phyloP scores from a whole-genome alignment of 805 yeast genomes.

The Candida germanica region DNA sequence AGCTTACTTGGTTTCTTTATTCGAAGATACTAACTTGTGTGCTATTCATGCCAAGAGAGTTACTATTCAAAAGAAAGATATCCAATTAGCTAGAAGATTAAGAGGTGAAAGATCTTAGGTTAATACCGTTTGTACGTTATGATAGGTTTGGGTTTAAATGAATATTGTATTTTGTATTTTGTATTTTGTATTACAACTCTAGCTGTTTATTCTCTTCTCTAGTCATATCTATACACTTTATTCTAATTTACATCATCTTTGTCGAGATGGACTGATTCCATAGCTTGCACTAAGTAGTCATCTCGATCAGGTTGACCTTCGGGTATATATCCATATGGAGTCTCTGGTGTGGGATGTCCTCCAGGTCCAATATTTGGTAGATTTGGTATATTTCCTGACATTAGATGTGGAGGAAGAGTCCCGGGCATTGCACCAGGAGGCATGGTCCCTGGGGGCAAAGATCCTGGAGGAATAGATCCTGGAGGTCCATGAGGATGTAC shows the following conservation, averaged over 20 bases:
- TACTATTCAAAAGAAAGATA: constrained; percentile 97
- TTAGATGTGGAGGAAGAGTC: neutral
- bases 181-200: no score
- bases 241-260: neutral
- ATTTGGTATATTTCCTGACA: neutral
- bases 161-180: no score
- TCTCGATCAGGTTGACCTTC: no score
- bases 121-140: neutral
- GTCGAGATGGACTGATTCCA: constrained; percentile 4
- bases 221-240: neutral
- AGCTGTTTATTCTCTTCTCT: neutral
- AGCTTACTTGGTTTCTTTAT: constrained; percentile 93
- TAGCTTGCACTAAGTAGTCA: no score
- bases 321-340: no score
- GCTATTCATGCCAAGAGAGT: constrained; percentile 99
- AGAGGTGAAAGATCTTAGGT: constrained; percentile 89
- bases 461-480: constrained; percentile 14
- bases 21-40: constrained; percentile 97
- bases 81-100: constrained; percentile 95
- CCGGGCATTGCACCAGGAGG: constrained; percentile 1
- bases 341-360: constrained; percentile 1
- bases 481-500: no score
- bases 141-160: constrained; percentile 4
- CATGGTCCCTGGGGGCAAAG: neutral
- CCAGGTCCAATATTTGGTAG: constrained; percentile 2